Evolutionary conservation across 2,329 filamentous ascomycete species (phyloP), one percentile per base, ranked within the genome.

Genomic region (Shiraia sp.): DNA sequence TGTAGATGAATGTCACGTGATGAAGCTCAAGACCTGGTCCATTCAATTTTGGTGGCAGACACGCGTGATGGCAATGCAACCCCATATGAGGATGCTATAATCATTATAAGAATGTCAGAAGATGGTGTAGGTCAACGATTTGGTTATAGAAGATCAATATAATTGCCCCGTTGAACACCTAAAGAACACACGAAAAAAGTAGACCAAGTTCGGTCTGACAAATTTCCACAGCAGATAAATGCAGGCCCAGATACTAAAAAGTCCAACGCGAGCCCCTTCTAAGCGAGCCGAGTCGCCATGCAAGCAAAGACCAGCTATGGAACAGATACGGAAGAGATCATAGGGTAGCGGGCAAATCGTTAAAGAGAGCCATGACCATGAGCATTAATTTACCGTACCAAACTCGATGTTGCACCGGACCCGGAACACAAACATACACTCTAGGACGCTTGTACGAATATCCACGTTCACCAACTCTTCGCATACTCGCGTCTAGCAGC

Each of bases 401-500:
- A 42, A 48, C 37, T 47, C 44, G 43, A 28, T 39, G 42, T 43
- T 49, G 34, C 53, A 49, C 54, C 53, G 43, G 45, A 51, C 50
- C 51, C 45, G 42, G 40, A 54, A 53, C 46, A 46, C 39, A 52
- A 54, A 59, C 55, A 60, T 55, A 57, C 56, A 57, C 34, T 52
- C 41, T 47, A 41, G 36, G 35, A 45, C 49, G 31, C 46, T 38
- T 46, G 32, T 40, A 47, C 42, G 45, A 32, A 40, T 45, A 50
- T 42, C 42, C 35, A 37, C 40, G 37, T 37, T 22, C 4, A 28
- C 38, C 41, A 31, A 38, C 33, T 45, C 23, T 27, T 41, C 43
- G 36, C 34, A 33, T 25, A 23, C 32, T 16, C 32, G 19, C 37
- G 49, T 79, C 78, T 95, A 96, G 79, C 91, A 96, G 83, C 91